phyloP scores from a whole-genome alignment of 441 rosid species.

The Erodium trifolium region DNA sequence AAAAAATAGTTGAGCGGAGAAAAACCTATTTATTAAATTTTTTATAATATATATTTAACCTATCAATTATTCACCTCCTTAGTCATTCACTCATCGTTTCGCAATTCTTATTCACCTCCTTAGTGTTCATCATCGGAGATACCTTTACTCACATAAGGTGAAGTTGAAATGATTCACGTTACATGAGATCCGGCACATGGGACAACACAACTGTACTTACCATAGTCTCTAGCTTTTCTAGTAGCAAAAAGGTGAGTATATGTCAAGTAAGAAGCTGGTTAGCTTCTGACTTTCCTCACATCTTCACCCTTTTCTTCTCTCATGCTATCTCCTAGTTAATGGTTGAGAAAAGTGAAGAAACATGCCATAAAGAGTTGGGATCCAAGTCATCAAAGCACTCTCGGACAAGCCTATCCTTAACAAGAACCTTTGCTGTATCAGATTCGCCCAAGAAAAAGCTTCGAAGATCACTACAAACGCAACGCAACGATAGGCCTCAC shows the following conservation, averaged over 20 bases:
- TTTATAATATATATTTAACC: too few species aligned
- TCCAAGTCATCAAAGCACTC: background rate
- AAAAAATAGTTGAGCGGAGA: too few species aligned
- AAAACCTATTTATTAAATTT: too few species aligned
- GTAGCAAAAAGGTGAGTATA: background rate
- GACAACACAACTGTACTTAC: too few species aligned
- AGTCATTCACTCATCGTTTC: too few species aligned
- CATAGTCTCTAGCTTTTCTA: background rate
- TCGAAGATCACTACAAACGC: too few species aligned
- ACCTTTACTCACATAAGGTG: too few species aligned
- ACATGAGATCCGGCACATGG: too few species aligned
- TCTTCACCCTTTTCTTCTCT: background rate
- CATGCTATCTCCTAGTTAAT: background rate
- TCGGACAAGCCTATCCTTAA: background rate
- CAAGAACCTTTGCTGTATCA: background rate
- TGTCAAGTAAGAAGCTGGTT: background rate
- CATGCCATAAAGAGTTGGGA: background rate
- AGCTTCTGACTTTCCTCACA: background rate
- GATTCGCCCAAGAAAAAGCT: background rate
- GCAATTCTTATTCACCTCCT: too few species aligned
- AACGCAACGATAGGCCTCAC: background rate
- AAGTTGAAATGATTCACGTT: too few species aligned
- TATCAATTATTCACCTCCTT: too few species aligned
- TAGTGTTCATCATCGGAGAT: too few species aligned
- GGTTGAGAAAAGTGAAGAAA: background rate